Base-by-base conservation (phyloP, 2,329 filamentous ascomycete species). In the Raffaelea arxii region DNA sequence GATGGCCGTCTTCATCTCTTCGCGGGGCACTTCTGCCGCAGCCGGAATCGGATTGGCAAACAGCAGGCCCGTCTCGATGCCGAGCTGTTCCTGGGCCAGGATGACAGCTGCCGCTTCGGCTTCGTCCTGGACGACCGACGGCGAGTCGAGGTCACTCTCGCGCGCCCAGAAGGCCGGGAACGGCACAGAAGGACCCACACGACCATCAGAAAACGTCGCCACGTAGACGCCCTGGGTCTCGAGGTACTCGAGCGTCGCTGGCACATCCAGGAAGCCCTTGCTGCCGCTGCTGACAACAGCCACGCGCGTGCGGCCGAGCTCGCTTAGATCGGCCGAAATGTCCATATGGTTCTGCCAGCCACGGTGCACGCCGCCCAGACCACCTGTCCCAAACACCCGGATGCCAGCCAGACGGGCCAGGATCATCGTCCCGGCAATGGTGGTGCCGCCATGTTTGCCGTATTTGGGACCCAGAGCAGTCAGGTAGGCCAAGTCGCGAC, bases 191-290 rank as follows among this genome's bases (percentile, higher is more conserved):
- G 2, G 14, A 2, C 6, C 4, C 32, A 68, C 65, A 32, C 86
- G 77, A 1, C 86, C 87, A 63, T 94, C 87, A 22, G 88, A 82
- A 67, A 97, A 98, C 3, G 92, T 97, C 4, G 81, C 85, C 1
- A 96, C 89, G 32, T 83, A 75, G 21, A 88, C 89, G 10, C 86
- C 86, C 59, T 83, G 78, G 0, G 79, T 82, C 62, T 83, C 80
- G 19, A 83, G 69, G 55, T 74, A 74, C 67, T 98, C 92, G 5
- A 98, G 72, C 0, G 92, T 98, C 44, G 87, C 76, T 3, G 85
- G 81, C 49, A 96, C 89, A 60, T 98, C 92, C 32, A 98, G 72
- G 63, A 98, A 97, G 51, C 91, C 92, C 68, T 98, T 98, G 68
- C 88, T 94, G 14, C 92, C 92, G 53, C 86, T 88, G 63, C 84